Conservation (phyloP, 2,329 filamentous ascomycete species). For the Aspergillus quadricinctus region DNA sequence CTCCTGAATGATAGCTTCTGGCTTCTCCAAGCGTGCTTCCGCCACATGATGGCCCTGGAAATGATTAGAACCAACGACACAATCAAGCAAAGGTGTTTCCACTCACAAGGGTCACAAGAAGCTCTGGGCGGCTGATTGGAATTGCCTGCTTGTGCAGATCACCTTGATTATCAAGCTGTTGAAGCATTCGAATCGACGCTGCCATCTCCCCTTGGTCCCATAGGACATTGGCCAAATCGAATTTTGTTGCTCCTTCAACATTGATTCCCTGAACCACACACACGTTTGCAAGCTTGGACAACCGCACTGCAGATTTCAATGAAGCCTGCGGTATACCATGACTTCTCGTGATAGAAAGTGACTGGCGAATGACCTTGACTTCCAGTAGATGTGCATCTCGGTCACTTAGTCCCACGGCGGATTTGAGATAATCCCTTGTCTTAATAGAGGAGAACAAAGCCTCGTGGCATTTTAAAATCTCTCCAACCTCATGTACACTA, state of each 20-base stretch:
- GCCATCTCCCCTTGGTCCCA: slow-evolving; percentile 93
- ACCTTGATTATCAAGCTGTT: slow-evolving; percentile 61
- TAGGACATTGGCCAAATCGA: slow-evolving; percentile 82
- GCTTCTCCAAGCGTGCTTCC: slow-evolving; percentile 83
- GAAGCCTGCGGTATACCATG: slow-evolving; percentile 84
- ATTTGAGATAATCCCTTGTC: slow-evolving; percentile 61
- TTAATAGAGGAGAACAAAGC: slow-evolving; percentile 77
- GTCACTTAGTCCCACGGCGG: slow-evolving; percentile 56
- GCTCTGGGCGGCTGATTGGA: slow-evolving; percentile 66
- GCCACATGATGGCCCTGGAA: slow-evolving; percentile 74
- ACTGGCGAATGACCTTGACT: slow-evolving; percentile 69
- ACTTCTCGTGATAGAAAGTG: slow-evolving; percentile 70
- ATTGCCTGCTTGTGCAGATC: slow-evolving; percentile 66
- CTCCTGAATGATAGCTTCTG: slow-evolving; percentile 79
- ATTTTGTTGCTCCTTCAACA: slow-evolving; percentile 70
- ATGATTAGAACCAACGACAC: slow-evolving; percentile 3
- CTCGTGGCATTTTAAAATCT: slow-evolving; percentile 76
- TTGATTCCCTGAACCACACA: slow-evolving; percentile 68
- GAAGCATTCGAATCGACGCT: slow-evolving; percentile 83
- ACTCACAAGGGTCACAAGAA: slow-evolving; percentile 73
- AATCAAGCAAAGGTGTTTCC: background rate
- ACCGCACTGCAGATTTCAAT: slow-evolving; percentile 74
- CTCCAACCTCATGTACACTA: slow-evolving; percentile 61
- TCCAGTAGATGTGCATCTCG: slow-evolving; percentile 67
- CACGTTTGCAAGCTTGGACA: slow-evolving; percentile 70